Evolutionary conservation across 176 grass and related monocot species (phyloP).

Genomic region (Musa acuminata): DNA sequence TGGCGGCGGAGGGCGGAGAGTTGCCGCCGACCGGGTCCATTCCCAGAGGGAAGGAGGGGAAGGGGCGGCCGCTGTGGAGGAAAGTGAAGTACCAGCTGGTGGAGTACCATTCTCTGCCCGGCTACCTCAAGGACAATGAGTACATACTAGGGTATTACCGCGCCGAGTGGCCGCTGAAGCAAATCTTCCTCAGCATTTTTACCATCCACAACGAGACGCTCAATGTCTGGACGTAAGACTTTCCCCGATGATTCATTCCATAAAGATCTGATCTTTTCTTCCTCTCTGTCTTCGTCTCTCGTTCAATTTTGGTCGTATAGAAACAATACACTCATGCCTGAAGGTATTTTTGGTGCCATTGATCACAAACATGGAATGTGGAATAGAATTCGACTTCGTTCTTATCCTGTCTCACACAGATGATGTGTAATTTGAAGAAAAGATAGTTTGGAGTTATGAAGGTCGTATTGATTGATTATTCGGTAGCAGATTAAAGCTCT

Average conservation of each 20-base stretch:
- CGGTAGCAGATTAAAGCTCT: background rate
- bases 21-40: background rate
- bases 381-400: background rate
- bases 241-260: background rate
- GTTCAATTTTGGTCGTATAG: too few relatives aligned
- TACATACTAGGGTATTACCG: background rate
- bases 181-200: background rate
- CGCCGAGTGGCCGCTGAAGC: background rate
- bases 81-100: conserved; percentile 13
- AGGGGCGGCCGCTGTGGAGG: background rate
- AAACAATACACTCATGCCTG: too few relatives aligned
- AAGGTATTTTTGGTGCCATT: too few relatives aligned
- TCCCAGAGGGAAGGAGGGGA: background rate
- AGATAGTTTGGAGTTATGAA: background rate
- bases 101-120: background rate
- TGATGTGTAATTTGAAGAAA: background rate
- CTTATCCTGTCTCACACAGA: background rate
- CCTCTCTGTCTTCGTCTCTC: background rate
- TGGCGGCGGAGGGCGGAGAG: background rate
- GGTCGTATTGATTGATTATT: background rate
- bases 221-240: conserved; percentile 11
- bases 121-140: conserved; percentile 1
- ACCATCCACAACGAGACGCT: conserved; percentile 3
- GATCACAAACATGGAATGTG: too few relatives aligned
- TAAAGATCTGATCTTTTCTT: background rate